Base-by-base conservation (phyloP, 1,284 basidiomycete species). In the Malassezia pachydermatis region DNA sequence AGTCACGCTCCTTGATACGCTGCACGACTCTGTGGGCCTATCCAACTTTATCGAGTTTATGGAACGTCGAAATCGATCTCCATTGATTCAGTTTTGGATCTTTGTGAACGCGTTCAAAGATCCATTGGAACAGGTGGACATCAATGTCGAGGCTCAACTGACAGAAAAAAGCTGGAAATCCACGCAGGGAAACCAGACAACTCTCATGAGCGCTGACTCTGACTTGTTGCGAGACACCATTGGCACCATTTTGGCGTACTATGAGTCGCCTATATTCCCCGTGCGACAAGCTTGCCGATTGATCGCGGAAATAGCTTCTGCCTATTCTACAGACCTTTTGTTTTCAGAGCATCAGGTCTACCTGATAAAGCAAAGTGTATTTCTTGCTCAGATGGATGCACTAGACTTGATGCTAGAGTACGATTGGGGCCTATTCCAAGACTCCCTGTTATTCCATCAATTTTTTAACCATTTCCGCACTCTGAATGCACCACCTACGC, bases 41-140 rank as follows among this genome's bases (percentile, higher is more conserved):
- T 88, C 86, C 2, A 92, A 92, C 70, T 88, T 92, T 75, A 90
- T 95, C 81, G 92, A 98, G 73, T 92, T 86, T 66, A 90, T 95
- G 86, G 92, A 96, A 59, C 80, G 90, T 6, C 80, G 85, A 2
- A 78, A 82, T 49, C 81, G 86, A 24, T 84, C 88, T 13, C 71
- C 87, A 8, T 79, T 88, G 3, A 85, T 95, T 2, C 92, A 95
- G 60, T 98, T 95, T 73, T 96, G 92, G 92, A 77, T 96, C 2
- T 86, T 88, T 0, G 86, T 96, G 1, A 88, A 96, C 72, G 88
- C 86, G 42, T 90, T 96, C 78, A 96, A 95, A 74, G 87, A 92
- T 60, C 92, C 92, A 0, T 76, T 98, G 16, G 90, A 95, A 28
- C 57, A 59, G 13, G 50, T 29, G 13, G 45, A 46, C 5, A 17